Conservation (phyloP, 2,329 filamentous ascomycete species). For the Penicillium sp. region DNA sequence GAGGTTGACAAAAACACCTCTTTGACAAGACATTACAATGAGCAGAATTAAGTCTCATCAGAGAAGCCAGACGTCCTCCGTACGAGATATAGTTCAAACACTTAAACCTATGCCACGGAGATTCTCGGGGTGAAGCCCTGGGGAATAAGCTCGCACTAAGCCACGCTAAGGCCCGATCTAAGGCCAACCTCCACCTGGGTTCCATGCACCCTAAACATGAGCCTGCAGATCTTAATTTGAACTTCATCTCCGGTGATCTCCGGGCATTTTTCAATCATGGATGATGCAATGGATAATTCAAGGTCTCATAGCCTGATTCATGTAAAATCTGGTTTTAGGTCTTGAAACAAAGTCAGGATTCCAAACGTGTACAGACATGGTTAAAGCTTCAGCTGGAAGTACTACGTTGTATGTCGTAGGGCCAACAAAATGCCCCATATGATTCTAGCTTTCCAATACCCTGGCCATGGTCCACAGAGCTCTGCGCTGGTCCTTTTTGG, state of each 20-base stretch:
- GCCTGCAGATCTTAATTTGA: conserved; percentile 5
- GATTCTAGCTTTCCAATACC: background rate
- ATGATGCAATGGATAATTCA: background rate
- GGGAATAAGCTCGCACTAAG: background rate
- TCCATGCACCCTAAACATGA: conserved; percentile 1
- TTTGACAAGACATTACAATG: background rate
- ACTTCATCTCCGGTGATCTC: background rate
- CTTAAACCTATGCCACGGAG: background rate
- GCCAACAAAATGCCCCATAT: background rate
- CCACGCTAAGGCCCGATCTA: background rate
- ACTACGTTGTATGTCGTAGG: no score
- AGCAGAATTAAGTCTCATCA: background rate
- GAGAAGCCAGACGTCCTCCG: no score
- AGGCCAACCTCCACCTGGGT: background rate
- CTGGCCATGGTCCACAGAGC: background rate
- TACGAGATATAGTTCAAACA: no score
- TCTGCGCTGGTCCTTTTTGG: background rate
- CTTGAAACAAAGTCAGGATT: no score
- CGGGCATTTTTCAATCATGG: no score
- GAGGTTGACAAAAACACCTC: background rate
- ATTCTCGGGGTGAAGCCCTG: background rate
- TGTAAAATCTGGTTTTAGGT: background rate
- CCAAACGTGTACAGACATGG: no score
- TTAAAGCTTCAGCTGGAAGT: background rate
- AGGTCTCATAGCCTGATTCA: background rate